Base-by-base conservation (phyloP, 441 rosid genomes). In the Jatropha multifida region DNA sequence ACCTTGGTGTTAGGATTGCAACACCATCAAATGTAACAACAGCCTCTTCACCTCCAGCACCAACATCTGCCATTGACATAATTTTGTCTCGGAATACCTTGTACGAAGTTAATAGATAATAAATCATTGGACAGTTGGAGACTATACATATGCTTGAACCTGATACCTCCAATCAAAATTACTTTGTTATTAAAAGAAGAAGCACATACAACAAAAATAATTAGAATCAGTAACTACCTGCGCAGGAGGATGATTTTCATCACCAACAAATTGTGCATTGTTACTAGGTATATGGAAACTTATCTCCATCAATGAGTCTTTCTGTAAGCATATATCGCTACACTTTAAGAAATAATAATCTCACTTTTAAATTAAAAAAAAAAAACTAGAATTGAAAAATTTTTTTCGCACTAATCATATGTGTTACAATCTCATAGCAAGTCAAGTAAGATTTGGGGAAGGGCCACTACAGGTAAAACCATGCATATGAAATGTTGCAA, bases 1-100 rank as follows among this genome's bases (percentile, higher is more conserved):
- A 93, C 99, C 99, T 93, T 58, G 99, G 99, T 61, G 99, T 95
- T 71, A 95, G 98, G 79, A 95, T 86, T 64, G 93, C 95, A 80
- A 92, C 87, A 75, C 95, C 91, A 79, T 93, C 99, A 63, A 96
- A 96, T 37, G 97, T 92, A 82, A 90, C 95, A 46, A 93, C 96
- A 55, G 98, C 94, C 76, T 93, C 98, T 84, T 92, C 97, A 80
- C 78, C 89, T 72, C 97, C 97, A 84, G 94, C 80, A 74, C 89
- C 91, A 81, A 90, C 97, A 85, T 96, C 99, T 58, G 98, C 96
- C 97, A 86, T 81, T 27, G 87, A 80, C 85, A 83, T 81, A 65
- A 96, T 94, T 74, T 78, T 81, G 48, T 96, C 96, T 68, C 89
- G 92, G 70, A 93, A 87, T 78, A 93, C 97, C 97, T 96, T 73